These are phyloP conservation scores for Mycogone perniciosa DNA, from an alignment of 2,329 filamentous ascomycete species.

Conservation along the genomic window DNA sequence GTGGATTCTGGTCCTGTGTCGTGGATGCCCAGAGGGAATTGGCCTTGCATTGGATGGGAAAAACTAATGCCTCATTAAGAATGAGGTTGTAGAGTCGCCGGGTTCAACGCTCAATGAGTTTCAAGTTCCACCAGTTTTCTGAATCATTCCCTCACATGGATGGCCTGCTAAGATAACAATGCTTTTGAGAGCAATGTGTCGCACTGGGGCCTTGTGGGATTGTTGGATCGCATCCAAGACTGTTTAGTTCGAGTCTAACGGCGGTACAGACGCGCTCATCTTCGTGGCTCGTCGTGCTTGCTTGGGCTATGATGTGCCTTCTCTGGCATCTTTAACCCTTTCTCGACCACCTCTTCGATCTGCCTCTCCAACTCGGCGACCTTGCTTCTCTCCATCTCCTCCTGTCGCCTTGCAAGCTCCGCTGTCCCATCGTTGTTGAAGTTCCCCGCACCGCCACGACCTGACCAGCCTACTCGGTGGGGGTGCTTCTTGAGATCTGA, in stretches of 20 bases:
- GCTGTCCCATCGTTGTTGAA: conserved; percentile 32
- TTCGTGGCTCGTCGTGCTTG: conserved; percentile 10
- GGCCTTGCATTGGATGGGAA: too few relatives aligned
- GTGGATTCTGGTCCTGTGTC: too few relatives aligned
- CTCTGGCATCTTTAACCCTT: conserved; percentile 40
- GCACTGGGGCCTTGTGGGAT: background rate
- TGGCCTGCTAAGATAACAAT: too few relatives aligned
- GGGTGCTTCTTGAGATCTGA: conserved; percentile 25
- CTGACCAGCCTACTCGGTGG: conserved; percentile 23
- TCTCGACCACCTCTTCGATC: conserved; percentile 41
- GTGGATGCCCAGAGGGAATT: too few relatives aligned
- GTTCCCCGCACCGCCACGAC: conserved; percentile 55
- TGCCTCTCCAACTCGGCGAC: conserved; percentile 34
- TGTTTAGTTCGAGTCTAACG: too few relatives aligned
- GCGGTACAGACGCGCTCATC: background rate
- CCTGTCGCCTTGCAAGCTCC: conserved; percentile 21
- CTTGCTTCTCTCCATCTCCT: conserved; percentile 23
- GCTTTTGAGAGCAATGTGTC: background rate
- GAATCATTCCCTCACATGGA: too few relatives aligned
- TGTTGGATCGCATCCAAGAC: background rate
- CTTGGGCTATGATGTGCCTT: conserved; percentile 33
- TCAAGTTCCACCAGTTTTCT: too few relatives aligned
- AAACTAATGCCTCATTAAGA: too few relatives aligned
- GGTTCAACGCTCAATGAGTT: too few relatives aligned
- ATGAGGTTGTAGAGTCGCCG: too few relatives aligned